Base-by-base conservation (phyloP, 805 yeast genomes). In the Metschnikowia matae region DNA sequence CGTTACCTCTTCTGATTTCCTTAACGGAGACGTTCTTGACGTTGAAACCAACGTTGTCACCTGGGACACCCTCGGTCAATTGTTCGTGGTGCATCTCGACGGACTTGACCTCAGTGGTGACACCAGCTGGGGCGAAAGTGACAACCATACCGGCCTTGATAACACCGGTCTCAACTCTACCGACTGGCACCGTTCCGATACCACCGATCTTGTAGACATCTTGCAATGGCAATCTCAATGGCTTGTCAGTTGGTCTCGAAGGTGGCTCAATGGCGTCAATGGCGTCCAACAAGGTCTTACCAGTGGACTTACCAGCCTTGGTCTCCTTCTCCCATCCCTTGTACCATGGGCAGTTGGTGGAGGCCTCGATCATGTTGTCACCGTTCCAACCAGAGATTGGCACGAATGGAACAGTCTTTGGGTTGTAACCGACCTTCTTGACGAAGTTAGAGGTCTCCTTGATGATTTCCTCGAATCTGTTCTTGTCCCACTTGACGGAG, bases 151-250 rank as follows among this genome's bases (percentile, higher is more conserved):
- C 95, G 69, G 92, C 83, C 83, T 87, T 86, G 79, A 87, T 87
- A 62, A 82, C 77, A 82, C 96, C 96, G 74, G 95, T 87, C 82
- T 87, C 94, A 68, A 87, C 90, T 81, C 94, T 85, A 68, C 95
- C 96, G 79, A 85, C 89, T 76, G 94, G 92, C 80, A 87, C 95
- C 68, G 92, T 85, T 66, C 90, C 91, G 68, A 85, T 84, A 80
- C 88, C 91, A 81, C 92, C 92, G 70, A 87, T 87, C 89, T 86
- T 86, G 90, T 87, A 86, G 67, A 87, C 89, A 81, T 87, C 95
- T 78, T 85, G 89, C 71, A 87, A 83, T 69, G 92, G 92, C 73
- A 87, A 84, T 75, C 92, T 85, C 74, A 87, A 87, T 67, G 92
- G 88, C 83, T 85, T 85, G 75, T 84, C 87, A 68, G 85, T 78